Percentiles rank a stretch among this genome's conserved stretches.
phyloP scores from a whole-genome alignment of 192 early-diverging fungal species.

The Coemansia sp. region DNA sequence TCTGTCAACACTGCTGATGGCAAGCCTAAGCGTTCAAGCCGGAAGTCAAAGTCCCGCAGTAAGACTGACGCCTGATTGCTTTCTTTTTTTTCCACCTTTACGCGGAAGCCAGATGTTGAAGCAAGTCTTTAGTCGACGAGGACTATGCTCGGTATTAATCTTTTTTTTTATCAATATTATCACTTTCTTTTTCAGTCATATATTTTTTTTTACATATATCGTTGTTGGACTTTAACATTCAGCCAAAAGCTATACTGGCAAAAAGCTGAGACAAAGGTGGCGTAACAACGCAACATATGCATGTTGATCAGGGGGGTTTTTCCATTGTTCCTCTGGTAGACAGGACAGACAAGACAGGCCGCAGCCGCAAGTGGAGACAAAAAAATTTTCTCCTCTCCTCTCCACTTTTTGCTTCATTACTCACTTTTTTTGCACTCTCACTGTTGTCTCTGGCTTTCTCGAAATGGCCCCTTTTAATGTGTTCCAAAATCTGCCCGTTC shows the following conservation, averaged over 20 bases:
- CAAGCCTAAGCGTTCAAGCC: conserved; percentile 43
- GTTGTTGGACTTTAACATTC: neutral
- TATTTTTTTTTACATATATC: neutral
- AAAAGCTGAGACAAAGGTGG: neutral
- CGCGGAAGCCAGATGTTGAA: neutral
- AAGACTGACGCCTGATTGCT: conserved; percentile 18
- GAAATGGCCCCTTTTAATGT: neutral
- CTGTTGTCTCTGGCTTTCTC: neutral
- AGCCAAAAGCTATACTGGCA: neutral
- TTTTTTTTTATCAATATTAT: neutral
- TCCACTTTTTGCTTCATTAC: conserved; percentile 3
- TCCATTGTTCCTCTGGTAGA: neutral
- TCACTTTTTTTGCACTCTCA: neutral
- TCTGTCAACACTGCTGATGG: conserved; percentile 32
- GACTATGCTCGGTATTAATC: conserved; percentile 5
- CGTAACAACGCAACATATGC: neutral
- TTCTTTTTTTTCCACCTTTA: neutral
- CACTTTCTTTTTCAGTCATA: neutral
- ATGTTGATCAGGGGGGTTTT: neutral
- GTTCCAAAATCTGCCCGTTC: neutral
- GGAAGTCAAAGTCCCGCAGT: conserved; percentile 47
- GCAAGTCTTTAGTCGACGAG: neutral
- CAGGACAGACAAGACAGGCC: neutral
- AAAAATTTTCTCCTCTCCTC: neutral
- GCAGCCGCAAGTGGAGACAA: neutral